phyloP scores from a whole-genome alignment of 106 monocot genomes.

The Phalaenopsis equestris region DNA sequence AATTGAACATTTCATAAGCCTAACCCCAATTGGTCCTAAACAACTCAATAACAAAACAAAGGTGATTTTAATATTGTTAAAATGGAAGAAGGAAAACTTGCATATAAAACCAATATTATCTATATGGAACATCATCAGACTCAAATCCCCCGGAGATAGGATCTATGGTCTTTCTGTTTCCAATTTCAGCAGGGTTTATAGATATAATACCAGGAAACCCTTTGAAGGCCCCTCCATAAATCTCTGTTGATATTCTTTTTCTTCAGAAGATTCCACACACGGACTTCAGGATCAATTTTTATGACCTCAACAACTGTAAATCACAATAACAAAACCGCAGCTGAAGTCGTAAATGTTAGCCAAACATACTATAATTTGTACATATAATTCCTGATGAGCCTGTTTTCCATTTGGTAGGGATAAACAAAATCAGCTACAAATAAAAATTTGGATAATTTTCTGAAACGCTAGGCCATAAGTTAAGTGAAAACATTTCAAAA shows the following conservation, averaged over 20 bases:
- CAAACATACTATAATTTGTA: neutral
- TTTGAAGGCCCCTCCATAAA: constrained; percentile 56
- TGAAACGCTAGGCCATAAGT: too few relatives aligned
- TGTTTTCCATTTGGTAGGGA: neutral
- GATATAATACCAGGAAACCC: constrained; percentile 58
- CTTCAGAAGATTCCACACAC: constrained; percentile 71
- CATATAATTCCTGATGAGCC: neutral
- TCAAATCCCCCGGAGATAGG: constrained; percentile 79
- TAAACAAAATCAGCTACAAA: neutral
- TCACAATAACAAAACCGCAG: neutral
- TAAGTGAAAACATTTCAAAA: too few relatives aligned
- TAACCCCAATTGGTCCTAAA: too few relatives aligned
- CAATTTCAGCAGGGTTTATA: constrained; percentile 65
- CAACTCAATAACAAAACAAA: neutral
- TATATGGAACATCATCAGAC: constrained; percentile 54
- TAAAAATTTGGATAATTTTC: neutral
- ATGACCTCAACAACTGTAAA: constrained; percentile 30
- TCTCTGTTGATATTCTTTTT: constrained; percentile 94
- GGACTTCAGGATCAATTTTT: constrained; percentile 36
- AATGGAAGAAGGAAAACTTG: neutral
- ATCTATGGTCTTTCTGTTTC: constrained; percentile 88
- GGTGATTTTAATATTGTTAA: neutral
- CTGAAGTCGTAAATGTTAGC: neutral
- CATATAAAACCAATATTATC: constrained; percentile 29
- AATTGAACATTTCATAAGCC: too few relatives aligned